These are phyloP conservation scores for Tilletia walkeri DNA, from an alignment of 1,284 basidiomycete genomes.

Conservation along the genomic window DNA sequence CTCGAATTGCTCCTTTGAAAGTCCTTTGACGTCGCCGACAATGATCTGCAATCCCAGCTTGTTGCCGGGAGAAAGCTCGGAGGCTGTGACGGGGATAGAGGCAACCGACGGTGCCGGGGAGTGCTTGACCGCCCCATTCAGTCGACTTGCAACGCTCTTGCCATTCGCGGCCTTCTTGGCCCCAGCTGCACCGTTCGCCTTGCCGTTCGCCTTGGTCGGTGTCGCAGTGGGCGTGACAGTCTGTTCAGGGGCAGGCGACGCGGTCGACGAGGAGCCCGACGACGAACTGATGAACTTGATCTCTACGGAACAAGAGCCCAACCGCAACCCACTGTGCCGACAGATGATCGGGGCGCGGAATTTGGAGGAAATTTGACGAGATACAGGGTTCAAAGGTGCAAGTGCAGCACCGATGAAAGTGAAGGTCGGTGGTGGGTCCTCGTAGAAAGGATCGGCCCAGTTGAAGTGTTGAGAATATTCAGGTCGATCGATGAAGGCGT, in stretches of 20 bases:
- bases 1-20: slow-evolving; percentile 31
- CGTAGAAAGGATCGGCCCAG: slow-evolving; percentile 84
- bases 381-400: slow-evolving; percentile 77
- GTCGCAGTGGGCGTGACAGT: background rate
- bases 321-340: slow-evolving; percentile 29
- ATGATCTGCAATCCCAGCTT: slow-evolving; percentile 42
- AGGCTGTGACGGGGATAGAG: background rate
- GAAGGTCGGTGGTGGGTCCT: slow-evolving; percentile 60
- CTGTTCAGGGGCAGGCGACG: slow-evolving; percentile 13
- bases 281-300: slow-evolving; percentile 42
- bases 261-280: background rate
- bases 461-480: slow-evolving; percentile 77
- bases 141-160: background rate
- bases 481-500: slow-evolving; percentile 86
- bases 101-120: slow-evolving; percentile 1
- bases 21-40: slow-evolving; percentile 38
- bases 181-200: background rate
- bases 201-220: slow-evolving; percentile 6
- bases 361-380: slow-evolving; percentile 61
- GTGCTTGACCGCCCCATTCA: background rate
- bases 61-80: background rate
- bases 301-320: slow-evolving; percentile 36
- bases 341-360: slow-evolving; percentile 37
- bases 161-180: slow-evolving; percentile 1
- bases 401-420: slow-evolving; percentile 77